These are phyloP conservation scores for Batrachochytrium dendrobatidis DNA, from an alignment of 371 early-diverging fungal species.

Conservation along the genomic window DNA sequence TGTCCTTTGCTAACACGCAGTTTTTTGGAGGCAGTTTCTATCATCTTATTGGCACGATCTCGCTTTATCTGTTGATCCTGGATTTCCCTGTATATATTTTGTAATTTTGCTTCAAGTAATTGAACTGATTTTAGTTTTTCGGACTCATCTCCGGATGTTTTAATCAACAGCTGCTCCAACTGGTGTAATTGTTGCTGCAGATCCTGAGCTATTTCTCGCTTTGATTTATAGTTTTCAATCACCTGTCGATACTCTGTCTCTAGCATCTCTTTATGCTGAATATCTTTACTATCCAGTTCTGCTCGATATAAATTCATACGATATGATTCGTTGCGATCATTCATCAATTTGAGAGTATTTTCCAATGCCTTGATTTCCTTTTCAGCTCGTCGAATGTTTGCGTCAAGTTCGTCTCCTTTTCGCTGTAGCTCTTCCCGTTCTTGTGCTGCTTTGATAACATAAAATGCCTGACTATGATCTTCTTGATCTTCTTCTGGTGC, in stretches of 20 bases:
- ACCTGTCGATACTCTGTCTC: slow-evolving; percentile 41
- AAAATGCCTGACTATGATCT: slow-evolving; percentile 48
- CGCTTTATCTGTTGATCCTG: slow-evolving; percentile 37
- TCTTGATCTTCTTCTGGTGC: slow-evolving; percentile 41
- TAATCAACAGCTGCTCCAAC: slow-evolving; percentile 23
- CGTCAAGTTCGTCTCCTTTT: slow-evolving; percentile 49
- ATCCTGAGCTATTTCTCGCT: slow-evolving; percentile 33
- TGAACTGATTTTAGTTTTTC: slow-evolving; percentile 22
- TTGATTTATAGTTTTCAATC: slow-evolving; percentile 38
- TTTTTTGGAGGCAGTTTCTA: slow-evolving; percentile 18
- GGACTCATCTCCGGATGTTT: slow-evolving; percentile 29
- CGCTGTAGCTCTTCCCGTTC: slow-evolving; percentile 45
- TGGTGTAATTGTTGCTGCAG: slow-evolving; percentile 30
- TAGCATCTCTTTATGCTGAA: slow-evolving; percentile 47
- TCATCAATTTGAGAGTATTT: slow-evolving; percentile 48
- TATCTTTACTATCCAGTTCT: slow-evolving; percentile 41
- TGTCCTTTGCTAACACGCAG: slow-evolving; percentile 11
- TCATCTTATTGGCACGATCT: slow-evolving; percentile 31
- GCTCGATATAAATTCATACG: slow-evolving; percentile 41
- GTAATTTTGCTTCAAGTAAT: slow-evolving; percentile 27
- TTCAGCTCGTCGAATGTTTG: slow-evolving; percentile 44
- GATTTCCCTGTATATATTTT: slow-evolving; percentile 29
- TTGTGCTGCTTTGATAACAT: slow-evolving; percentile 51
- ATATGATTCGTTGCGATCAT: slow-evolving; percentile 44
- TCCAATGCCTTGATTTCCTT: slow-evolving; percentile 51